Conservation (phyloP, 1,139 yeast species). For the Protomyces arabidopsidicola region DNA sequence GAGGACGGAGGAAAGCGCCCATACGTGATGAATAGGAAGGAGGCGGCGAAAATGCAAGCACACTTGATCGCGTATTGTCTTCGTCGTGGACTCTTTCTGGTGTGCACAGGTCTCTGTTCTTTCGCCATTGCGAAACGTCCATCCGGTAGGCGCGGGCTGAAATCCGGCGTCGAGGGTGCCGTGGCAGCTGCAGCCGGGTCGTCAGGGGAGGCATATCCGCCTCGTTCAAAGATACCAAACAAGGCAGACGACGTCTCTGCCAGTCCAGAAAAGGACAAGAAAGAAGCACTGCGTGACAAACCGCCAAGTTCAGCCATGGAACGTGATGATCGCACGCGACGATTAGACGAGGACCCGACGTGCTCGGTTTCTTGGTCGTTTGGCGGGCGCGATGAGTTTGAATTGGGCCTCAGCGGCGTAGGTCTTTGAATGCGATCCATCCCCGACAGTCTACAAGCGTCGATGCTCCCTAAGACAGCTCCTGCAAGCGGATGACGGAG, state of each 20-base stretch:
- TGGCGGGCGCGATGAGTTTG: neutral
- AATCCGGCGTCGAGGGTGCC: slow-evolving; percentile 12
- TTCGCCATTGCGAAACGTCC: neutral
- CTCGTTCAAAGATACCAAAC: slow-evolving; percentile 24
- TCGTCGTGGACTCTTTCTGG: neutral
- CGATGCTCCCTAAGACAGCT: neutral
- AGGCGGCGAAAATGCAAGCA: neutral
- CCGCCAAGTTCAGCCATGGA: slow-evolving; percentile 6
- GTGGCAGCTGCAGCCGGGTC: slow-evolving; percentile 1
- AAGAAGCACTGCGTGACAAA: slow-evolving; percentile 15
- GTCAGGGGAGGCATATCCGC: slow-evolving; percentile 6
- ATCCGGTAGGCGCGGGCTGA: neutral
- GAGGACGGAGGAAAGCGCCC: neutral
- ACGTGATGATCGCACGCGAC: slow-evolving; percentile 1
- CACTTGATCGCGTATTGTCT: neutral
- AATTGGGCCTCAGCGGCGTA: neutral
- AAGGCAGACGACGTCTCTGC: slow-evolving; percentile 9
- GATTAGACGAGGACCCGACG: neutral
- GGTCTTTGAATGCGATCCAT: neutral
- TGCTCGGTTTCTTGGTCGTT: neutral
- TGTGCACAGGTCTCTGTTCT: neutral
- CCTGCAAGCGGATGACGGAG: neutral
- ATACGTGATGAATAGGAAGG: slow-evolving; percentile 11
- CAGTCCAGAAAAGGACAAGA: slow-evolving; percentile 11
- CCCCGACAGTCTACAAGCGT: neutral